A percentile compares a stretch with the other conserved stretches of the same genome.
Conservation (phyloP, 345 rosid genomes). For the Pseudoturritis turrita region DNA sequence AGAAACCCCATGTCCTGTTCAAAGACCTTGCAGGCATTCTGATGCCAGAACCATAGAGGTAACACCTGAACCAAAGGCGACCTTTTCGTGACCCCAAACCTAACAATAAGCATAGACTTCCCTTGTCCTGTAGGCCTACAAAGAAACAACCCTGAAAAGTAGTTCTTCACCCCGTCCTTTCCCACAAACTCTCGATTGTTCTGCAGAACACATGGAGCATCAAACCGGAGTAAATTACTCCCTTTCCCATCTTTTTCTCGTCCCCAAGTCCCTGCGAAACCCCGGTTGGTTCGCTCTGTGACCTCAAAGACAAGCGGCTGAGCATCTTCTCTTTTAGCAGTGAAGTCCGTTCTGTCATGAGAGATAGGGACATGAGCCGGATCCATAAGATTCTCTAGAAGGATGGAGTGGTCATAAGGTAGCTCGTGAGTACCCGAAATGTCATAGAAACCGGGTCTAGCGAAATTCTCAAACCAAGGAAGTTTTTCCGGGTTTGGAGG, state of each 20-base stretch:
- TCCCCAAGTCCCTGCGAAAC: constrained; percentile 95
- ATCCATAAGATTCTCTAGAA: constrained; percentile 96
- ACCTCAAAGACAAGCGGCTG: constrained; percentile 73
- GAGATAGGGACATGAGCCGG: constrained; percentile 96
- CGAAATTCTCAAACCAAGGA: constrained; percentile 90
- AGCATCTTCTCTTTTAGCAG: constrained; percentile 85
- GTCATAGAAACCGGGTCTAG: constrained; percentile 73
- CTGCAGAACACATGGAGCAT: constrained; percentile 81
- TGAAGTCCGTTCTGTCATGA: constrained; percentile 84
- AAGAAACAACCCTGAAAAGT: constrained; percentile 74
- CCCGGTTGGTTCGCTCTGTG: constrained; percentile 61
- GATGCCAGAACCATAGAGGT: constrained; percentile 87
- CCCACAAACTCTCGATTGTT: constrained; percentile 60
- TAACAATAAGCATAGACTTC: constrained; percentile 86
- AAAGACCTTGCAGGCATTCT: constrained; percentile 76
- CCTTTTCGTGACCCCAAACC: constrained; percentile 72
- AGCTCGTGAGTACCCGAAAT: constrained; percentile 74
- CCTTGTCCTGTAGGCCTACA: constrained; percentile 98
- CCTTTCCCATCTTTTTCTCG: constrained; percentile 48
- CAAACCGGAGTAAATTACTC: constrained; percentile 58
- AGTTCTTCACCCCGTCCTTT: constrained; percentile 63
- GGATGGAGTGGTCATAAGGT: constrained; percentile 94
- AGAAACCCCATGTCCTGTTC: constrained; percentile 97
- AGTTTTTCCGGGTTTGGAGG: constrained; percentile 58
- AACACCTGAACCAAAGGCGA: constrained; percentile 45